These are phyloP conservation scores for Solanum hybrid DNA, from an alignment of 305 asterid genomes.

Conservation along the genomic window DNA sequence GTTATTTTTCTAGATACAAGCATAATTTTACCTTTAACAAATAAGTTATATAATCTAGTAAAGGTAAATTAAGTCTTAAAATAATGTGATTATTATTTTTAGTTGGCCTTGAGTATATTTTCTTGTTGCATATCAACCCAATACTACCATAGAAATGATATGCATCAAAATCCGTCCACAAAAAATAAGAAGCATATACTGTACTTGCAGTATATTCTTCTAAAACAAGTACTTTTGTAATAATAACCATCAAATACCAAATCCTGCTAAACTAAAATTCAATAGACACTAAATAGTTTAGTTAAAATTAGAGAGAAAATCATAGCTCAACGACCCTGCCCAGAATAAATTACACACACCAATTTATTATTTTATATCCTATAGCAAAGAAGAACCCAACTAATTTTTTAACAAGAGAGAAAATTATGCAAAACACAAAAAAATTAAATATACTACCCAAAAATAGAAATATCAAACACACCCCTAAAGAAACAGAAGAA, in stretches of 20 bases:
- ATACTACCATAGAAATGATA: neutral
- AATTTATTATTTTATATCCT: no score
- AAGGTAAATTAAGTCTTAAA: neutral
- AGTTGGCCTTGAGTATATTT: neutral
- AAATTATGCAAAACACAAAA: neutral
- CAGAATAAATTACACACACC: neutral
- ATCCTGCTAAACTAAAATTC: neutral
- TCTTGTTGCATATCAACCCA: neutral
- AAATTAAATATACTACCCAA: neutral
- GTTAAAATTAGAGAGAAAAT: neutral
- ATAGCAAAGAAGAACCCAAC: neutral
- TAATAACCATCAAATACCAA: neutral
- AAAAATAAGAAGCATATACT: neutral
- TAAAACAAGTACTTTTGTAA: neutral
- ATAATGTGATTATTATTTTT: neutral
- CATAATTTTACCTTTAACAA: neutral
- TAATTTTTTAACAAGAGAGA: neutral
- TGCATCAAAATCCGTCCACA: neutral
- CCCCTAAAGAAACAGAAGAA: neutral
- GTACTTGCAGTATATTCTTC: neutral
- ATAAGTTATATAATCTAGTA: neutral
- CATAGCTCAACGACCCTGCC: neutral
- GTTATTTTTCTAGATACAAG: neutral
- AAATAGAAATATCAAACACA: neutral
- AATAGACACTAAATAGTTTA: neutral